phyloP scores from a whole-genome alignment of 345 rosid species.

The Turritis glabra region DNA sequence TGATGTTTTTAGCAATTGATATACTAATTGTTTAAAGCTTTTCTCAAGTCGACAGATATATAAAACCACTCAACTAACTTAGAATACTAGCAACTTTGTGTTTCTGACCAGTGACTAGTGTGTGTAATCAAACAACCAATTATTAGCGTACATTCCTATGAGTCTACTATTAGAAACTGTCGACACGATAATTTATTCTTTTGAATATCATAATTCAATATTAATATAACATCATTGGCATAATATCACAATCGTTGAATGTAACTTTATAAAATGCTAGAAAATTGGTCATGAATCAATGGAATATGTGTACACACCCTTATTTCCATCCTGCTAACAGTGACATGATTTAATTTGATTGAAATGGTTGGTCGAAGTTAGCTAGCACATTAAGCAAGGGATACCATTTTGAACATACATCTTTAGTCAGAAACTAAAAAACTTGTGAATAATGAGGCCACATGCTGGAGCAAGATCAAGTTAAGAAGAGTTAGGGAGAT shows the following conservation, averaged over 20 bases:
- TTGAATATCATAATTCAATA: neutral
- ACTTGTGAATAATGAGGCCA: too few relatives aligned
- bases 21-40: neutral
- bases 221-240: neutral
- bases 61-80: neutral
- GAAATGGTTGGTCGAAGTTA: too few relatives aligned
- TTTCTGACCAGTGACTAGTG: slow-evolving; percentile 13
- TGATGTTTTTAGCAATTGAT: slow-evolving; percentile 9
- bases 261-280: neutral
- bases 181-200: slow-evolving; percentile 1
- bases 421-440: too few relatives aligned
- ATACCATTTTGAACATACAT: too few relatives aligned
- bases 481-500: neutral
- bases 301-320: neutral
- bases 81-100: slow-evolving; percentile 11
- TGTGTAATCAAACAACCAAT: slow-evolving; percentile 24
- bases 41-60: slow-evolving; percentile 20
- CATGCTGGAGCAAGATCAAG: neutral
- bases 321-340: too few relatives aligned
- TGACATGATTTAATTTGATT: too few relatives aligned
- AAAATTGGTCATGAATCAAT: neutral
- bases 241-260: neutral
- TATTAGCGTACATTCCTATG: slow-evolving; percentile 26
- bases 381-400: too few relatives aligned
- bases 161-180: slow-evolving; percentile 9